These are phyloP conservation scores for Rhizophagus sp. DNA, from an alignment of 192 early-diverging fungal genomes.

Conservation along the genomic window DNA sequence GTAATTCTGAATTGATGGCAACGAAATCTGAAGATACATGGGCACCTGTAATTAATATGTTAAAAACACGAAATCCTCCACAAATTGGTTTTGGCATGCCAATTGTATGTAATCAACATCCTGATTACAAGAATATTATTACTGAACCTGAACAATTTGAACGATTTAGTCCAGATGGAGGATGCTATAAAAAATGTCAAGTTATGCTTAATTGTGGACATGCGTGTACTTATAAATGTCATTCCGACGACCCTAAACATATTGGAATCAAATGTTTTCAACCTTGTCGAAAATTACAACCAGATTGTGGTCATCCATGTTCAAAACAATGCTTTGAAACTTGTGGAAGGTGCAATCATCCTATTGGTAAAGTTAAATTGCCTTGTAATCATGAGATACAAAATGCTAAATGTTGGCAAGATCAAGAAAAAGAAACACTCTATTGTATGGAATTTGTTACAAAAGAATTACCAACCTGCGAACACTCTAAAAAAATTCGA, in stretches of 20 bases:
- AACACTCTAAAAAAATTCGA: constrained; percentile 11
- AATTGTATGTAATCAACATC: constrained; percentile 51
- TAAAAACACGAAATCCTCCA: constrained; percentile 25
- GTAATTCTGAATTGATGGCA: constrained; percentile 44
- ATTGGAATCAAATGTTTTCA: constrained; percentile 41
- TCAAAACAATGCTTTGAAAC: constrained; percentile 45
- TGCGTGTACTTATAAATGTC: constrained; percentile 40
- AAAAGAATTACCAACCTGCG: constrained; percentile 36
- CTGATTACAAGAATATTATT: constrained; percentile 36
- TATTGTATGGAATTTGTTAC: constrained; percentile 37
- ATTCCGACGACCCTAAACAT: constrained; percentile 36
- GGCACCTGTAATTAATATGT: constrained; percentile 43
- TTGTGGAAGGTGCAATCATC: constrained; percentile 46
- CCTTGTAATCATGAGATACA: too few relatives aligned
- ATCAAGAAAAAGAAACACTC: constrained; percentile 13
- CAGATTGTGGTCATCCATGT: constrained; percentile 49
- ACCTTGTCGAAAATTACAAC: constrained; percentile 42
- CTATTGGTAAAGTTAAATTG: neutral
- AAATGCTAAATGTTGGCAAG: too few relatives aligned
- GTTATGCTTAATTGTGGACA: constrained; percentile 55
- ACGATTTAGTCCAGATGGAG: constrained; percentile 53
- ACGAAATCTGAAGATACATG: constrained; percentile 35
- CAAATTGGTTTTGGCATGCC: constrained; percentile 45
- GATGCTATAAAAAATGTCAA: constrained; percentile 48
- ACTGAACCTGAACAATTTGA: constrained; percentile 32